Conservation (phyloP, 73 alveolate genomes). For the Paramecium biaurelia region DNA sequence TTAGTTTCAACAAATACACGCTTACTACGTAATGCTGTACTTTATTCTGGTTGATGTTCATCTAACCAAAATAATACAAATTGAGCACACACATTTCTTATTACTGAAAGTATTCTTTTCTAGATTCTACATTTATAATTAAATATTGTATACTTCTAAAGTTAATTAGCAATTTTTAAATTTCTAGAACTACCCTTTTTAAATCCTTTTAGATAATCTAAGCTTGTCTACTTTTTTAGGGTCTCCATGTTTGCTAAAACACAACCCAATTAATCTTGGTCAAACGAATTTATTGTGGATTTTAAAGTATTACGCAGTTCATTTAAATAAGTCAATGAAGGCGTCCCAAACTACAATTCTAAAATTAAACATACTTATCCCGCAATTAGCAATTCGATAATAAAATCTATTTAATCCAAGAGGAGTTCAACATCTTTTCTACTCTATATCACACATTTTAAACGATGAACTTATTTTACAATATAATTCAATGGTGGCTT, state of each 20-base stretch:
- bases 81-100: neutral
- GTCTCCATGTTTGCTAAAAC: neutral
- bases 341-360: neutral
- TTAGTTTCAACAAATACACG: neutral
- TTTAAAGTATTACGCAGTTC: neutral
- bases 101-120: neutral
- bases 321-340: neutral
- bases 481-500: neutral
- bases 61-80: neutral
- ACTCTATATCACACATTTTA: neutral
- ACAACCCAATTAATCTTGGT: neutral
- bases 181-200: slow-evolving; percentile 49
- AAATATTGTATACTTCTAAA: neutral
- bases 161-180: neutral
- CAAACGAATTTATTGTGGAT: neutral
- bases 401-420: neutral
- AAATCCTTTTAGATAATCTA: neutral
- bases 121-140: neutral
- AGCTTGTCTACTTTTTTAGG: neutral
- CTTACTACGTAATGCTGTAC: slow-evolving; percentile 11
- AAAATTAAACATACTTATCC: neutral
- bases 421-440: neutral
- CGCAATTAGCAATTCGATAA: neutral
- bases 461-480: slow-evolving; percentile 42
- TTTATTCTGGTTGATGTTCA: neutral